phyloP scores from a whole-genome alignment of 202 grass and related monocot species.

The Setaria italica region DNA sequence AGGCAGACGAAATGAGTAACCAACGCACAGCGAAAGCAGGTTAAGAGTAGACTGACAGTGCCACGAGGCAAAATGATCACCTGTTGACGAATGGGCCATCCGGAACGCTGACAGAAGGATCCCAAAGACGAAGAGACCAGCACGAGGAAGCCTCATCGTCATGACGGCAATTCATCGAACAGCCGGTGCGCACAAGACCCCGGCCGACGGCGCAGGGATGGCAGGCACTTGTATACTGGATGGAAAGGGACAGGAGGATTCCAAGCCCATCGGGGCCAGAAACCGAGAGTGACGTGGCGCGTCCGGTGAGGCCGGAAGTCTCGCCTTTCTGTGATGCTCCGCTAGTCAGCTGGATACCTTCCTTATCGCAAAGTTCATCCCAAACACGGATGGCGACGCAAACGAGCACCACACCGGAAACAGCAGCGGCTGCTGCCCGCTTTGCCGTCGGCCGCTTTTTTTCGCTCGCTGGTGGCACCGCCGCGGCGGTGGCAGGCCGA shows the following conservation, averaged over 20 bases:
- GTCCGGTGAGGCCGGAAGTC: constrained; percentile 9
- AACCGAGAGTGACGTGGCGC: constrained; percentile 4
- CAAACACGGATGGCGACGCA: constrained; percentile 40
- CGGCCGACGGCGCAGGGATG: background rate
- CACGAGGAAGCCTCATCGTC: constrained; percentile 1
- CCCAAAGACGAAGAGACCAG: constrained; percentile 25
- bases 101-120: constrained; percentile 21
- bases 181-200: background rate
- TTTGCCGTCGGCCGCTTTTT: constrained; percentile 25
- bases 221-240: constrained; percentile 1
- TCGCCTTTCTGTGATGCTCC: constrained; percentile 13
- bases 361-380: constrained; percentile 54
- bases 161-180: constrained; percentile 46
- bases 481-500: background rate
- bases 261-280: constrained; percentile 30
- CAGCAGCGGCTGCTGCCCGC: background rate
- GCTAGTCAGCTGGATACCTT: constrained; percentile 40
- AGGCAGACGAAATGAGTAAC: background rate
- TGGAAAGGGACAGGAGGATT: constrained; percentile 46
- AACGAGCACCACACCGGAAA: constrained; percentile 17
- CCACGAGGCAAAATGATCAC: background rate
- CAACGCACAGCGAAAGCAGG: background rate
- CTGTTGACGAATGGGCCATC: constrained; percentile 35
- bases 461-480: background rate
- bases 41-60: no score